Evolutionary conservation across 805 yeast species (phyloP), one percentile per base, ranked within the genome.

Genomic region (Tetrapisispora arboricola): DNA sequence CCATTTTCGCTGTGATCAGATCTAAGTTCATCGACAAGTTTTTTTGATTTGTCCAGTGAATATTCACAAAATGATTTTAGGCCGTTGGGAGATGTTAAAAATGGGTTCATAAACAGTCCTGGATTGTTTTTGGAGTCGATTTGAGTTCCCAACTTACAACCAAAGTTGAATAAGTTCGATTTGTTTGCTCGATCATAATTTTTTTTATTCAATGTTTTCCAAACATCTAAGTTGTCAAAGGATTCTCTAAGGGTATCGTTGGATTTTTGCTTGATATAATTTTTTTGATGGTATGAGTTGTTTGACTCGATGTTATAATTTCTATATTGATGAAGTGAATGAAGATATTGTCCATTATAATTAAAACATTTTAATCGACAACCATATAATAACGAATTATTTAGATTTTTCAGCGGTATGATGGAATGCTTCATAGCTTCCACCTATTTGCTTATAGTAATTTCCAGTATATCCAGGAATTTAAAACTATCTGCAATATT

Each of bases 51-150:
- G 3, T 47, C 55, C n/a, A 87, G 63, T 0, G 95, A 80, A 17
- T 66, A 70, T 30, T 70, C 64, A 3, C 90, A 75, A 57, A 85
- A 92, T 39, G 73, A 69, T 19, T 71, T 62, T 19, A 90, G 62
- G 0, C 95, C 95, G 3, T 72, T 65, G 0, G 96, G 85, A 1
- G 78, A 68, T 2, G 71, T 73, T 34, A 90, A 64, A 45, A 72
- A 74, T 25, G 82, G 80, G 51, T 90, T 88, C 39, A 71, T 68
- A 57, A 92, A 88, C 24, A 90, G 67, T 0, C 96, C 96, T 1
- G 72, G 67, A 32, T 20, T 33, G 9, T 33, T 12, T 4, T 12
- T 15, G 22, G 4, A 6, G 5, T n/a, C 19, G 6, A 4, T 21
- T 4, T 21, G n/a, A 4, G 6, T 15, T 6, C 15, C 15, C 4